These are phyloP conservation scores for Meredithiella fracta DNA, from an alignment of 2,329 filamentous ascomycete species.

Conservation along the genomic window DNA sequence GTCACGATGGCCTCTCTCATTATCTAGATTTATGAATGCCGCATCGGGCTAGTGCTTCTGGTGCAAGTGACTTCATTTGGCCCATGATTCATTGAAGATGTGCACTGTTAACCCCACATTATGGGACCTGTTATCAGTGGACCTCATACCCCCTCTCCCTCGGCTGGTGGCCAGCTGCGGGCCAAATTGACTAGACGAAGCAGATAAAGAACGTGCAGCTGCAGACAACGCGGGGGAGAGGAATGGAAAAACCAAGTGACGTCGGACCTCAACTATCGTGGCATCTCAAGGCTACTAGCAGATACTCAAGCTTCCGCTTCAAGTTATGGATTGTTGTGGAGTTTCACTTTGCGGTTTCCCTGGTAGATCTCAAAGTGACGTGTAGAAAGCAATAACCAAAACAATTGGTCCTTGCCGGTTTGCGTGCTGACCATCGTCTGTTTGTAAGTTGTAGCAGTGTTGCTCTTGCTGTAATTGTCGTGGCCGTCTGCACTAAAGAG, in stretches of 20 bases:
- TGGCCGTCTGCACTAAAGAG: not conserved
- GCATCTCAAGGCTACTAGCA: not conserved
- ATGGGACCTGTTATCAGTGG: not conserved
- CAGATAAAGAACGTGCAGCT: not conserved
- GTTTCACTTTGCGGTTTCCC: no score
- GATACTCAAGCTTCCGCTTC: no score
- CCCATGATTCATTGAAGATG: not conserved
- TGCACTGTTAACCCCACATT: not conserved
- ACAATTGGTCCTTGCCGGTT: not conserved
- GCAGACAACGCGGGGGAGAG: not conserved
- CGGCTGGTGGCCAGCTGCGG: not conserved
- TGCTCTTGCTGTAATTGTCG: not conserved
- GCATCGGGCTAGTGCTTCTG: not conserved
- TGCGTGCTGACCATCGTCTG: not conserved
- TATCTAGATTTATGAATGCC: not conserved
- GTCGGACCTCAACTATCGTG: not conserved
- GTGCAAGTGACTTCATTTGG: no score
- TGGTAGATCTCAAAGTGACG: not conserved
- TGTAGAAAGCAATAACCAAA: not conserved
- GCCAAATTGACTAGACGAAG: not conserved
- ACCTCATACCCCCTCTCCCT: not conserved
- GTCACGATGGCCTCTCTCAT: not conserved
- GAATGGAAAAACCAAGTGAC: not conserved
- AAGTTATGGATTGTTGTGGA: no score
- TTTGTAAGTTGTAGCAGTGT: not conserved